Evolutionary conservation across 2,329 filamentous ascomycete genomes (phyloP), one percentile per base, ranked within the genome.

Genomic region (Fusarium sp.): DNA sequence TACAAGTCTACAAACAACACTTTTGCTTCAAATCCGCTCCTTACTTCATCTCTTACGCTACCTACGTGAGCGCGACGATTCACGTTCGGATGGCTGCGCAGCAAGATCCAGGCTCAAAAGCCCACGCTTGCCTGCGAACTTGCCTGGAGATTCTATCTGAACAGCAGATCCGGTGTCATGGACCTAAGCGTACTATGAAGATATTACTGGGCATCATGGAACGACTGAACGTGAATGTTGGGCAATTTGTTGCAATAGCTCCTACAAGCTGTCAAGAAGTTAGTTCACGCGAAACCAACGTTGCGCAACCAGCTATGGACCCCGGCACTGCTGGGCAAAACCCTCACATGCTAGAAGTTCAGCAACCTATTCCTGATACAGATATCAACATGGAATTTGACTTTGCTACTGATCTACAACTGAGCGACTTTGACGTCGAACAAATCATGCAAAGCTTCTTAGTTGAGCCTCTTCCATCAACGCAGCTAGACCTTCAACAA

Each of bases 11-110:
- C 42, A 76, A 80, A 13, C 72, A 74, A 15, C 70, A 77, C 0
- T 85, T 81, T 37, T 82, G 80, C 2, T 76, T 85, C 2, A 73
- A 74, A 14, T 72, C 78, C 10, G 80, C 83, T 0, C 84, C 85
- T 0, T 86, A 86, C 46, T 73, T 86, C 3, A 77, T 86, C 17
- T 83, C 83, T 0, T 87, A 87, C 63, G 83, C 85, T 0, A 84
- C 82, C 0, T 87, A 86, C 56, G 83, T 85, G 0, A 80, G 80
- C 11, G 83, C 82, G 0, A 86, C 83, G 0, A 85, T 87, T 11
- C 80, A 83, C 33, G 81, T 82, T 1, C 82, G 83, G 6, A 80
- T 83, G 11, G 83, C 84, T 1, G 81, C 84, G 3, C 81, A 82
- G 47, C 76, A 79, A 31, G 74, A 75, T 14, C 69, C 71, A 0